Percentiles rank a stretch among this genome's conserved stretches.
Evolutionary conservation across 73 alveolate genomes (phyloP).

Genomic region (Symbiodinium pilosum): DNA sequence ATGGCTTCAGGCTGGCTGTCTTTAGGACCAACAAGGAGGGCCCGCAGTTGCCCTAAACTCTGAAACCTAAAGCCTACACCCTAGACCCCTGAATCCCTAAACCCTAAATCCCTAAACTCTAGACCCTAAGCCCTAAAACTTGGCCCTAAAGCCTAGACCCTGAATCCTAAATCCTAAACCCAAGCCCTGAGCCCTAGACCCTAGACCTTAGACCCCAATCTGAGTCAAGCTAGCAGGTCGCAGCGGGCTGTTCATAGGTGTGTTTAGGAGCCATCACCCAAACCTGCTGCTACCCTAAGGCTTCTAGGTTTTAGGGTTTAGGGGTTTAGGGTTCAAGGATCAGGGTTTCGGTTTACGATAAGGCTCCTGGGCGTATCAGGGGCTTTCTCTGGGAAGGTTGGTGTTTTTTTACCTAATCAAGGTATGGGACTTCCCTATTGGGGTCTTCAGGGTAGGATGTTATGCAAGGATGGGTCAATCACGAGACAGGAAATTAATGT

Average conservation of each 20-base stretch:
- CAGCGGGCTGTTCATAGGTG: background rate
- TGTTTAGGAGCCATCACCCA: background rate
- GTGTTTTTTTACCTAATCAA: no score
- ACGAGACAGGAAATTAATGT: no score
- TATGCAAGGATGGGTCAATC: background rate
- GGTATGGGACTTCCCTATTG: background rate
- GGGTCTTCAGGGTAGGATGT: background rate
- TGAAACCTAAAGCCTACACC: no score
- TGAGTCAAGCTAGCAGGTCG: background rate
- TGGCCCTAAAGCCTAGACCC: no score
- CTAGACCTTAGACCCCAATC: background rate
- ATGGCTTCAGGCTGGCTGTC: background rate
- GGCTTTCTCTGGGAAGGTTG: no score
- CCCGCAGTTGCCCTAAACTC: background rate
- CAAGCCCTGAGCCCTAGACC: background rate
- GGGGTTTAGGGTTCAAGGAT: background rate
- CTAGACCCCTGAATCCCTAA: background rate
- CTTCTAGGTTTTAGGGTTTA: background rate
- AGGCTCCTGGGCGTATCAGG: no score
- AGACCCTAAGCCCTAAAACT: no score
- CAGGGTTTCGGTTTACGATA: background rate
- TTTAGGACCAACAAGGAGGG: background rate
- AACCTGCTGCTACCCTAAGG: no score
- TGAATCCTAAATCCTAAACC: no score
- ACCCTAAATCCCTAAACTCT: background rate